A percentile compares a stretch with the other conserved stretches of the same genome.
Evolutionary conservation across 1,284 basidiomycete species (phyloP).

Genomic region (Apiotrichum laibachii): DNA sequence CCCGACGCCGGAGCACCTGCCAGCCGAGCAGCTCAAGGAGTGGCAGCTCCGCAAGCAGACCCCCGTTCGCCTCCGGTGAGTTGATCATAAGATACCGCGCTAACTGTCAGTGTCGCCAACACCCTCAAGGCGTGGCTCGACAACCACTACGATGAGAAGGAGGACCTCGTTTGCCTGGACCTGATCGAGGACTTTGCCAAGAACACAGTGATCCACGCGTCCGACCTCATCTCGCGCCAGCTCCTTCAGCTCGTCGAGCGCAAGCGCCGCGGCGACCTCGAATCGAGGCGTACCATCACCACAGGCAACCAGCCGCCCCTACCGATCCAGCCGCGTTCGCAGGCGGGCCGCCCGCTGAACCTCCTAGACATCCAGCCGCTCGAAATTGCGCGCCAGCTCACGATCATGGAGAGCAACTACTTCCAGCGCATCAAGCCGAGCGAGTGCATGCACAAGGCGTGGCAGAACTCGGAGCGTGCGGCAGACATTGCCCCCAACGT

Average conservation of each 20-base stretch:
- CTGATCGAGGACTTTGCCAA: conserved; percentile 73
- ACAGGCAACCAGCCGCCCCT: conserved; percentile 4
- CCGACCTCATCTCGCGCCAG: conserved; percentile 68
- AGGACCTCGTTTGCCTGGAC: conserved; percentile 72
- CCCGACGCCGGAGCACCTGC: conserved; percentile 68
- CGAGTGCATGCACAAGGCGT: conserved; percentile 72
- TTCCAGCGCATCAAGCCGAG: conserved; percentile 86
- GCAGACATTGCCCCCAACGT: conserved; percentile 51
- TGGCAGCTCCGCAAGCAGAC: conserved; percentile 89
- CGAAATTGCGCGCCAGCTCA: conserved; percentile 90
- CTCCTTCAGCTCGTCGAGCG: conserved; percentile 69
- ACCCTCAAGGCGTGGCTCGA: conserved; percentile 78
- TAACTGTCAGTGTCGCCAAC: conserved; percentile 66
- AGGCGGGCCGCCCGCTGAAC: conserved; percentile 27
- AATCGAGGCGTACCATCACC: conserved; percentile 42
- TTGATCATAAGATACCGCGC: background rate
- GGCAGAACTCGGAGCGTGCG: conserved; percentile 29
- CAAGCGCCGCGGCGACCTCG: conserved; percentile 56
- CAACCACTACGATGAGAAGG: conserved; percentile 74
- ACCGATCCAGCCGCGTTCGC: conserved; percentile 7
- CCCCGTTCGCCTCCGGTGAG: conserved; percentile 80
- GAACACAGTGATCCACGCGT: conserved; percentile 54
- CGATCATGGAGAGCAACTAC: conserved; percentile 80
- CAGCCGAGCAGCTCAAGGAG: conserved; percentile 64
- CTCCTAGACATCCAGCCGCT: conserved; percentile 62